Base-by-base conservation (phyloP, 208 protist genomes). In the Strigomonas culicis region DNA sequence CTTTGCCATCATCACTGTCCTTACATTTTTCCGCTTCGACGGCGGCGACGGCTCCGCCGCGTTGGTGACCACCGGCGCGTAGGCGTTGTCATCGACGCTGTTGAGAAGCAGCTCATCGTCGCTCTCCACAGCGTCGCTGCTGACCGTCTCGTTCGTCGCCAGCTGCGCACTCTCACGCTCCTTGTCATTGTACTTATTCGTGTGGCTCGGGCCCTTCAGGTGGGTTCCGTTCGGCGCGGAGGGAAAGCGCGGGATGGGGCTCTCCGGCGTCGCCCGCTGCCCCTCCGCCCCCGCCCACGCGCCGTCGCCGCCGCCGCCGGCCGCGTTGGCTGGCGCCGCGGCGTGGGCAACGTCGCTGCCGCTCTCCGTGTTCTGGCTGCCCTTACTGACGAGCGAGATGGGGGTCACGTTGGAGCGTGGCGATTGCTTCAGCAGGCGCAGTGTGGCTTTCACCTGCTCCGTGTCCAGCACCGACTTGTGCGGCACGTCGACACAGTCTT, bases 241-340 rank as follows among this genome's bases (percentile, higher is more conserved):
- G 41, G 1, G 3, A 30, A n/a, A 11, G 25, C 15, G 41, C 19
- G 8, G 10, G 43, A 31, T 8, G 21, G 10, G 22, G 60, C 49
- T 25, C 13, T 47, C 8, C 21, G 73, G 61, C 2, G 62, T 63
- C 17, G 65, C 17, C 30, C 60, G 59, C 8, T 74, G 64, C n/a
- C 55, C 47, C 22, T 52, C 59, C n/a, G 60, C 36, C 55, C 68
- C 55, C 8, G 41, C 58, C 10, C 63, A 57, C 36, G 63, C 63
- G 25, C 58, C 58, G n/a, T n/a, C n/a, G n/a, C n/a, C n/a, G n/a
- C n/a, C n/a, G n/a, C n/a, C n/a, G n/a, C n/a, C n/a, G n/a, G n/a
- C n/a, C n/a, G n/a, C n/a, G n/a, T n/a, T n/a, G n/a, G n/a, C n/a
- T n/a, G 41, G 41, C 41, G 6, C 39, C 39, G 39, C 39, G 11